phyloP scores from a whole-genome alignment of 257 asterid species.

The Przewalskia tangutica region DNA sequence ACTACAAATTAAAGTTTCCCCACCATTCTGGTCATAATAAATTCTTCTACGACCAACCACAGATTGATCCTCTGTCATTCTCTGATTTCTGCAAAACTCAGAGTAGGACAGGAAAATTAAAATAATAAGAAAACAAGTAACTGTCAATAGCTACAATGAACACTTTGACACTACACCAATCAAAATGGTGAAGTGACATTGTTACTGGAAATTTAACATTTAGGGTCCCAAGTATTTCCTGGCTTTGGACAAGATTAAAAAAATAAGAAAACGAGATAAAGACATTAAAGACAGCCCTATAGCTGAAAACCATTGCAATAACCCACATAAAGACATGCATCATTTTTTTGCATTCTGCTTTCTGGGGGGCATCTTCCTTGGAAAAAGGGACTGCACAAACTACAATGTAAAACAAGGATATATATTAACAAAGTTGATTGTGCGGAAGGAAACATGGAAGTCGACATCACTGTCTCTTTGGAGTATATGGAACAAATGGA shows the following conservation, averaged over 20 bases:
- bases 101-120: background rate
- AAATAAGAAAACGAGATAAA: background rate
- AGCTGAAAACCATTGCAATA: background rate
- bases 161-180: background rate
- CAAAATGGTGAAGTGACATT: background rate
- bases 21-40: constrained; percentile 91
- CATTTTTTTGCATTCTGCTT: background rate
- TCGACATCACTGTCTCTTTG: background rate
- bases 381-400: background rate
- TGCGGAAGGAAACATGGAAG: background rate
- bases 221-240: background rate
- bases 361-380: background rate
- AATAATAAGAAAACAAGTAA: background rate
- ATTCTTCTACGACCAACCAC: constrained; percentile 96
- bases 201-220: background rate
- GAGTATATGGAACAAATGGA: background rate
- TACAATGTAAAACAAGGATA: background rate
- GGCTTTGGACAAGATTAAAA: background rate
- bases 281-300: background rate
- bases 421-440: background rate
- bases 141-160: background rate
- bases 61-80: constrained; percentile 99
- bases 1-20: constrained; percentile 95
- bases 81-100: constrained; percentile 63
- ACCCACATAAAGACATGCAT: background rate